A percentile compares a stretch with the other conserved stretches of the same genome.
These are phyloP conservation scores for Lachnellula cervina DNA, from an alignment of 2,329 filamentous ascomycete species.

Conservation along the genomic window DNA sequence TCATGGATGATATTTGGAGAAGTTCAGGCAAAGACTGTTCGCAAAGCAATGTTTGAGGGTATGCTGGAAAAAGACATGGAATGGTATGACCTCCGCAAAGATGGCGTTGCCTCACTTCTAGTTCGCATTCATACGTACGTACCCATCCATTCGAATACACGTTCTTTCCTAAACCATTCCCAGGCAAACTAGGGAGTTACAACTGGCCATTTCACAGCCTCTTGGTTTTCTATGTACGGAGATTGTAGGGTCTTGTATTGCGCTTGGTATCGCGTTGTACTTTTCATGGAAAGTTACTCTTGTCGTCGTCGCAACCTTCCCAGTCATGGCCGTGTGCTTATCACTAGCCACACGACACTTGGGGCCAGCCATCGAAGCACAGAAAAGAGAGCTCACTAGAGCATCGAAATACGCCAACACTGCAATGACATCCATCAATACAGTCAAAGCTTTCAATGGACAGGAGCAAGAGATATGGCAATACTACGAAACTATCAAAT, in stretches of 20 bases:
- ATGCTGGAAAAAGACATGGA: slow-evolving; percentile 68
- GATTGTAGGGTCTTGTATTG: slow-evolving; percentile 57
- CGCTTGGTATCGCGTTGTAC: slow-evolving; percentile 67
- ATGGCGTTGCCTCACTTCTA: slow-evolving; percentile 68
- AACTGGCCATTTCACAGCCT: slow-evolving; percentile 73
- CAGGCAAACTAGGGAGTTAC: slow-evolving; percentile 78
- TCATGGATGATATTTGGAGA: slow-evolving; percentile 78
- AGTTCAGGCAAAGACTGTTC: slow-evolving; percentile 64
- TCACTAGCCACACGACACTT: slow-evolving; percentile 56
- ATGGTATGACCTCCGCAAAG: slow-evolving; percentile 74
- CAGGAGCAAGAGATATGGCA: slow-evolving; percentile 62
- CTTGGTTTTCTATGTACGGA: slow-evolving; percentile 67
- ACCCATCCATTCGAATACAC: neutral
- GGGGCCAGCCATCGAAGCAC: slow-evolving; percentile 60
- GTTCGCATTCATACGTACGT: slow-evolving; percentile 69
- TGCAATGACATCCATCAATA: slow-evolving; percentile 69
- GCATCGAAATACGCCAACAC: slow-evolving; percentile 69
- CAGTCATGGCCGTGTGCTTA: slow-evolving; percentile 59
- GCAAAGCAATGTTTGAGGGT: slow-evolving; percentile 59
- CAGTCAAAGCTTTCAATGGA: slow-evolving; percentile 82
- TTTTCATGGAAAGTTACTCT: slow-evolving; percentile 82
- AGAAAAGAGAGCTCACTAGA: slow-evolving; percentile 61
- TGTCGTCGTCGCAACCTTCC: slow-evolving; percentile 68
- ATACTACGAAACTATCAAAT: slow-evolving; percentile 54
- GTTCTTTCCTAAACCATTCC: slow-evolving; percentile 19